A percentile compares a stretch with the other conserved stretches of the same genome.
Evolutionary conservation across 1,139 yeast genomes (phyloP).

Genomic region (Wickerhamomyces sp.): DNA sequence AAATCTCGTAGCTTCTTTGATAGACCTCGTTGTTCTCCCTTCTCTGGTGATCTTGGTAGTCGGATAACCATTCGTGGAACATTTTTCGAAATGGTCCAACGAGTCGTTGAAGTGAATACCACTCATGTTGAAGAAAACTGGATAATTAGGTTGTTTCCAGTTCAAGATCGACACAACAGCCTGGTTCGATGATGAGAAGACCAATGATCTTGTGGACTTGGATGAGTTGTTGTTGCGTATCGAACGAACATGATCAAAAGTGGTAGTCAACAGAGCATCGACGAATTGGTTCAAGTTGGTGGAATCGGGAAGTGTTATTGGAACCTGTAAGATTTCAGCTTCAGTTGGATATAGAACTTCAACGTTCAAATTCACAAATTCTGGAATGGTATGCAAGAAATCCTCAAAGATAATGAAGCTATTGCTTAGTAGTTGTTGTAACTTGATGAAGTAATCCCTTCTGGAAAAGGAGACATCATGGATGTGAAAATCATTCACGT

Average conservation of each 20-base stretch:
- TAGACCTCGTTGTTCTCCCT: slow-evolving; percentile 43
- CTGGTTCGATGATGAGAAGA: slow-evolving; percentile 83
- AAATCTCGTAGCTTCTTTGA: slow-evolving; percentile 63
- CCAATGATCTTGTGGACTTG: slow-evolving; percentile 47
- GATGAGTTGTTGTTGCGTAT: slow-evolving; percentile 32
- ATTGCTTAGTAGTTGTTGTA: slow-evolving; percentile 30
- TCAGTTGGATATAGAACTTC: slow-evolving; percentile 80
- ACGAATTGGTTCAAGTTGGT: slow-evolving; percentile 64
- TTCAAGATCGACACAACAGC: slow-evolving; percentile 86
- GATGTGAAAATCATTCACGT: slow-evolving; percentile 30
- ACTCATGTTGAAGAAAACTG: slow-evolving; percentile 81
- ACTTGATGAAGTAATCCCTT: slow-evolving; percentile 10
- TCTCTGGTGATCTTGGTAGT: slow-evolving; percentile 24
- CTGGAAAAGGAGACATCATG: slow-evolving; percentile 9
- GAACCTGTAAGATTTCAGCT: slow-evolving; percentile 50
- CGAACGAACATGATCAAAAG: slow-evolving; percentile 72
- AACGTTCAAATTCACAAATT: slow-evolving; percentile 63
- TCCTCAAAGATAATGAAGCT: slow-evolving; percentile 57
- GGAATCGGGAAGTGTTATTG: slow-evolving; percentile 44
- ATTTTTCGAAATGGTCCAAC: slow-evolving; percentile 25
- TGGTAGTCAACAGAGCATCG: slow-evolving; percentile 64
- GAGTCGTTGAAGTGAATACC: slow-evolving; percentile 46
- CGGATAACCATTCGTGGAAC: slow-evolving; percentile 35
- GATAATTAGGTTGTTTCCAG: slow-evolving; percentile 98
- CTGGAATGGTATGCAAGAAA: slow-evolving; percentile 51